These are phyloP conservation scores for Sergeia podlipaevii DNA, from an alignment of 208 protist species.

Conservation along the genomic window DNA sequence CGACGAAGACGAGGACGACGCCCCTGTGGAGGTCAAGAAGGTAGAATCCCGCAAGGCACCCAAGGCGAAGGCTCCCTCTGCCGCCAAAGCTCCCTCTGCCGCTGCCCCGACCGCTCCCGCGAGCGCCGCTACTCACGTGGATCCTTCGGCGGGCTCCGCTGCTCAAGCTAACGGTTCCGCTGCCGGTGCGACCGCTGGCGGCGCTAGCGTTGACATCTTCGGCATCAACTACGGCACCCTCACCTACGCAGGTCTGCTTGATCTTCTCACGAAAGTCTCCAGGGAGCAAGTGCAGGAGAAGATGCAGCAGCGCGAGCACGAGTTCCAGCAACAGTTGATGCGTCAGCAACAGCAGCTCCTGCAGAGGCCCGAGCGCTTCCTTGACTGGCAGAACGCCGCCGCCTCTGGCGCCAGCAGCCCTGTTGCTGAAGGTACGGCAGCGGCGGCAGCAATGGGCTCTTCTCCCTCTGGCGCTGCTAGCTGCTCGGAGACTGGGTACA, in stretches of 20 bases:
- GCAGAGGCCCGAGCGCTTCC: constrained; percentile 48
- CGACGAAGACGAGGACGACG: too few relatives aligned
- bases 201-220: neutral
- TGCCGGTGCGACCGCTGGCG: neutral
- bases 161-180: neutral
- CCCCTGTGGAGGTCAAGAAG: too few relatives aligned
- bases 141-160: constrained; percentile 8
- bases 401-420: neutral
- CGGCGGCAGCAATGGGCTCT: neutral
- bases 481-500: constrained; percentile 41
- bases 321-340: constrained; percentile 26
- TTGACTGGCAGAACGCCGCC: constrained; percentile 24
- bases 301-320: constrained; percentile 42
- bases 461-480: neutral
- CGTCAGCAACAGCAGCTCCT: constrained; percentile 24
- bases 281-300: constrained; percentile 45
- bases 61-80: too few relatives aligned
- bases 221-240: constrained; percentile 53
- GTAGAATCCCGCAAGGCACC: too few relatives aligned
- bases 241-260: constrained; percentile 45
- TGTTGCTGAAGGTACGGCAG: neutral
- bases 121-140: neutral
- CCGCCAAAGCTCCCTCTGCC: too few relatives aligned
- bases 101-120: neutral
- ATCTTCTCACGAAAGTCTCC: constrained; percentile 30